These are phyloP conservation scores for Inga oerstediana DNA, from an alignment of 306 rosid species.

Conservation along the genomic window DNA sequence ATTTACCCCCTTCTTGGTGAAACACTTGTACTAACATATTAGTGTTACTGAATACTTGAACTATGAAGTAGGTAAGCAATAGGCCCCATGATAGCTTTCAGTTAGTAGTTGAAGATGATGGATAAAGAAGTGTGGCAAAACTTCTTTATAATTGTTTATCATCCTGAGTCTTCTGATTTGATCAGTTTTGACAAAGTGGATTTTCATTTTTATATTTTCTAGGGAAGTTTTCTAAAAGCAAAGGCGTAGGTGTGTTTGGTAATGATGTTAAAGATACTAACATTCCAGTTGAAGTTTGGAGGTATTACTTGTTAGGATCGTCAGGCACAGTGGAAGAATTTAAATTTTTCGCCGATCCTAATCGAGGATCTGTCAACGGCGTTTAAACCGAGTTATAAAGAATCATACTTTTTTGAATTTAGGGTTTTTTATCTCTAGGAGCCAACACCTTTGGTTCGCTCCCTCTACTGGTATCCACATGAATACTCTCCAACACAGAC, in stretches of 20 bases:
- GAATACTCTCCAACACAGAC: no score
- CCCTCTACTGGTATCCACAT: no score
- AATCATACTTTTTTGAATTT: no score
- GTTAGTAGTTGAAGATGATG: not conserved
- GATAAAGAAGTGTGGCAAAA: conserved; percentile 9
- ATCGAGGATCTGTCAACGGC: no score
- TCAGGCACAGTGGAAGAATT: no score
- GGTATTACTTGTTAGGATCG: conserved; percentile 76
- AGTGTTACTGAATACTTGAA: conserved; percentile 97
- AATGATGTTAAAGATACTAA: conserved; percentile 90
- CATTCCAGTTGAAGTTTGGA: conserved; percentile 97
- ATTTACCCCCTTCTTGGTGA: no score
- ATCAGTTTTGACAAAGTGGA: conserved; percentile 10
- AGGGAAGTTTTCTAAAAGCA: conserved; percentile 98
- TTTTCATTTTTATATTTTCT: conserved; percentile 12
- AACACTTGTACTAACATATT: no score
- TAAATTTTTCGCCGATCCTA: no score
- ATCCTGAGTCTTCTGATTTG: conserved; percentile 12
- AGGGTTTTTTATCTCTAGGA: no score
- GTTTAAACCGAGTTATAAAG: no score
- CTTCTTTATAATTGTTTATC: conserved; percentile 1
- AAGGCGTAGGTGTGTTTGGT: conserved; percentile 93
- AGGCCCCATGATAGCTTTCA: not conserved
- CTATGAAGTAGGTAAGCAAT: conserved; percentile 79
- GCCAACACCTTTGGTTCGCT: no score